A percentile compares a stretch with the other conserved stretches of the same genome.
phyloP scores from a whole-genome alignment of 257 asterid genomes.

The Solanum ossicruentum region DNA sequence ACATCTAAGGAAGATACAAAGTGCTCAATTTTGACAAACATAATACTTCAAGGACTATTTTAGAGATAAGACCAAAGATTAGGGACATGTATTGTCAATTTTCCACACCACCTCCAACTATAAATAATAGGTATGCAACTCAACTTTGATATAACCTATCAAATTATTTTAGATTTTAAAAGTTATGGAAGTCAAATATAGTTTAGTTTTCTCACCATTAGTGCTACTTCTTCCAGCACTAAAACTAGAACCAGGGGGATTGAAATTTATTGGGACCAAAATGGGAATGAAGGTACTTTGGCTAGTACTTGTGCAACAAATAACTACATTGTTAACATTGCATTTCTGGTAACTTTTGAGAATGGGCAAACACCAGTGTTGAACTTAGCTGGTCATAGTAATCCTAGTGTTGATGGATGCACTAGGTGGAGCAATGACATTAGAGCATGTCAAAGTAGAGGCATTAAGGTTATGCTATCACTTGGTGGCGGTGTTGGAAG shows the following conservation, averaged over 20 bases:
- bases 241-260: slow-evolving; percentile 24
- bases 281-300: slow-evolving; percentile 56
- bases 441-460: slow-evolving; percentile 33
- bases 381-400: slow-evolving; percentile 80
- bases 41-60: not conserved
- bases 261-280: slow-evolving; percentile 78
- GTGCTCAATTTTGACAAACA: too few relatives aligned
- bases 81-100: not conserved
- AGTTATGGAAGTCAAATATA: not conserved
- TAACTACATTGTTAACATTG: slow-evolving; percentile 45
- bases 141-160: not conserved
- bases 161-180: not conserved
- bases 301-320: slow-evolving; percentile 62
- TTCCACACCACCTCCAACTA: not conserved
- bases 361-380: slow-evolving; percentile 47
- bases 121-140: not conserved
- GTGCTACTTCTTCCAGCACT: not conserved
- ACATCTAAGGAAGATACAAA: too few relatives aligned
- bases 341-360: slow-evolving; percentile 49
- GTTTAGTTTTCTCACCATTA: not conserved
- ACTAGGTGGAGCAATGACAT: slow-evolving; percentile 23
- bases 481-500: slow-evolving; percentile 61
- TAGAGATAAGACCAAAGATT: not conserved
- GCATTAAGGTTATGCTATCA: slow-evolving; percentile 49
- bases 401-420: slow-evolving; percentile 38